Base-by-base conservation (phyloP, 1,284 basidiomycete species). In the Ganoderma leucocontextum region DNA sequence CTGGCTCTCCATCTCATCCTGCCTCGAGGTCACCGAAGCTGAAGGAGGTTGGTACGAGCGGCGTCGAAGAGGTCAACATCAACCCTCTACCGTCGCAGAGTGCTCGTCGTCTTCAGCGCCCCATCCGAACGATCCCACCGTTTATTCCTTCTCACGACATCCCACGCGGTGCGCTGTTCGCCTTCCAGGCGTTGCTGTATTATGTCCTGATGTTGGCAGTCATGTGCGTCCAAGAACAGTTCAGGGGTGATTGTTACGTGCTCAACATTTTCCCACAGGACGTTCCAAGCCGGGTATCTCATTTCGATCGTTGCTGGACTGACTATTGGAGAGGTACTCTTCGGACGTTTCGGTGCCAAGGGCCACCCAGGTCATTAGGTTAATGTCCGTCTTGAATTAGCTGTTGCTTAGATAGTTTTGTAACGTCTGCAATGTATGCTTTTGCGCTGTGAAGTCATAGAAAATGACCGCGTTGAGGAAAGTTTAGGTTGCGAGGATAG, bases 131-230 rank as follows among this genome's bases (percentile, higher is more conserved):
- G 22, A 77, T 87, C 33, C 81, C 88, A 2, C 88, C 91, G 0
- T 93, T 93, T 79, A 85, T 86, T 35, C 73, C 80, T 13, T 79
- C 83, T 15, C 87, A 89, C 70, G 92, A 94, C 75, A 73, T 91
- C 33, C 83, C 86, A 13, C 88, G 91, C 42, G 92, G 92, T 7
- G 74, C 84, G 3, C 74, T 91, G 59, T 86, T 87, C 68, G 84
- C 84, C 4, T 63, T 86, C 38, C 90, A 93, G 72, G 83, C 88
- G 59, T 77, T 87, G 29, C 74, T 93, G 41, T 78, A 80, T 55
- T 93, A 90, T 71, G 72, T 80, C 10, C 82, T 93, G 64, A 93
- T 93, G 92, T 76, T 94, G 76, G 85, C 85, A 12, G 84, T 91
- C 75, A 94, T 94, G 92, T 92, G 79, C 78, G 90, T 69, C 38